Percentiles rank a stretch among this genome's conserved stretches.
Conservation (phyloP, 495 filamentous ascomycete species). For the Pyrenula aspistea region DNA sequence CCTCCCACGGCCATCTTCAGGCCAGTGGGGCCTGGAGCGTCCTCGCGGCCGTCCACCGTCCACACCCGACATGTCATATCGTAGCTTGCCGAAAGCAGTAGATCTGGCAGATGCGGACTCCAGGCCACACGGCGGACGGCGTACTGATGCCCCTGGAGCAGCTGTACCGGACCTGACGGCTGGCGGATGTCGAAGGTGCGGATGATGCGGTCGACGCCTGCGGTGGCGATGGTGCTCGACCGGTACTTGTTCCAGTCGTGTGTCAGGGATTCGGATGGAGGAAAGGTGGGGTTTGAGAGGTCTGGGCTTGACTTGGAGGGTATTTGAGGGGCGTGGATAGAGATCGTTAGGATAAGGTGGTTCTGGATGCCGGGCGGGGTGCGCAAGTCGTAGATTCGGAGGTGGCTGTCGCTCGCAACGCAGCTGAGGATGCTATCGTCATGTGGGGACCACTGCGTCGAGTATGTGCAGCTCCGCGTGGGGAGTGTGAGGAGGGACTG, state of each 20-base stretch:
- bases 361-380: constrained; percentile 70
- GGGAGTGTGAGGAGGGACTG: constrained; percentile 73
- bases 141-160: constrained; percentile 79
- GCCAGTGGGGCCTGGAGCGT: too few species aligned
- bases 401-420: constrained; percentile 72
- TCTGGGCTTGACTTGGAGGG: constrained; percentile 8
- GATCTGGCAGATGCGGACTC: constrained; percentile 81
- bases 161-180: constrained; percentile 51
- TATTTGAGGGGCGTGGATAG: constrained; percentile 48
- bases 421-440: constrained; percentile 65
- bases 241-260: constrained; percentile 99
- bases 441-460: constrained; percentile 68
- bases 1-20: background rate
- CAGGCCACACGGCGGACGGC: constrained; percentile 75
- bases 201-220: constrained; percentile 77
- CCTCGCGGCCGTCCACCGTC: constrained; percentile 42
- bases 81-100: constrained; percentile 80
- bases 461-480: constrained; percentile 85
- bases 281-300: constrained; percentile 16
- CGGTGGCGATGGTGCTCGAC: constrained; percentile 67
- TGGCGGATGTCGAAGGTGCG: constrained; percentile 81
- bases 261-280: constrained; percentile 72
- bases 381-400: constrained; percentile 82
- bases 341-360: constrained; percentile 65
- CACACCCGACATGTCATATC: constrained; percentile 96